A percentile compares a stretch with the other conserved stretches of the same genome.
phyloP scores from a whole-genome alignment of 2,329 filamentous ascomycete genomes.

The Fusarium luffae region DNA sequence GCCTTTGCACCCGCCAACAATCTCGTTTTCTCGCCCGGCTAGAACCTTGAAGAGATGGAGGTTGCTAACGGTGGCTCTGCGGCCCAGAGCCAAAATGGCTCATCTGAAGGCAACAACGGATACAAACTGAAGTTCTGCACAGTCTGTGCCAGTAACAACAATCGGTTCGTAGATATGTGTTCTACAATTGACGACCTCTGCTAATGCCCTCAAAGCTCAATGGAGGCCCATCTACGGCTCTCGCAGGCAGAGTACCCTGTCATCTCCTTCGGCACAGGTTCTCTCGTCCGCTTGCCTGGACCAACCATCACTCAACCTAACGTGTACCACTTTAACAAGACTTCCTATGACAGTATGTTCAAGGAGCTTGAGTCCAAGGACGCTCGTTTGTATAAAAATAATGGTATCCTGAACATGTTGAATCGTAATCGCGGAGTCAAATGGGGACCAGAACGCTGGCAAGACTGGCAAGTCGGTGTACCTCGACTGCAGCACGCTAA shows the following conservation, averaged over 20 bases:
- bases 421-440: constrained; percentile 92
- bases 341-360: constrained; percentile 94
- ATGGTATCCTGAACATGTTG: constrained; percentile 95
- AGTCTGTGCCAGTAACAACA: constrained; percentile 98
- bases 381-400: constrained; percentile 85
- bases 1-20: constrained; percentile 15
- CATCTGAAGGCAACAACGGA: constrained; percentile 61
- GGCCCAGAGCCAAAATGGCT: constrained; percentile 54
- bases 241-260: constrained; percentile 91
- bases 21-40: constrained; percentile 32
- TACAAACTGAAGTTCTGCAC: constrained; percentile 98
- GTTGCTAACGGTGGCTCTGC: constrained; percentile 53
- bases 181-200: background rate
- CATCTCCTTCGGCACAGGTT: constrained; percentile 97
- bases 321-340: constrained; percentile 97
- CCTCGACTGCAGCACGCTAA: constrained; percentile 80
- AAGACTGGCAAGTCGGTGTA: constrained; percentile 92
- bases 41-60: constrained; percentile 53
- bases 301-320: constrained; percentile 93
- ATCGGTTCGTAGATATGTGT: constrained; percentile 71
- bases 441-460: constrained; percentile 96
- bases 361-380: constrained; percentile 90
- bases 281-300: constrained; percentile 90
- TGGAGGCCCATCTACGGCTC: constrained; percentile 97
- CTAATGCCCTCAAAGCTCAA: constrained; percentile 55